Conservation (phyloP, 2,329 filamentous ascomycete genomes). For the Fusarium succisae region DNA sequence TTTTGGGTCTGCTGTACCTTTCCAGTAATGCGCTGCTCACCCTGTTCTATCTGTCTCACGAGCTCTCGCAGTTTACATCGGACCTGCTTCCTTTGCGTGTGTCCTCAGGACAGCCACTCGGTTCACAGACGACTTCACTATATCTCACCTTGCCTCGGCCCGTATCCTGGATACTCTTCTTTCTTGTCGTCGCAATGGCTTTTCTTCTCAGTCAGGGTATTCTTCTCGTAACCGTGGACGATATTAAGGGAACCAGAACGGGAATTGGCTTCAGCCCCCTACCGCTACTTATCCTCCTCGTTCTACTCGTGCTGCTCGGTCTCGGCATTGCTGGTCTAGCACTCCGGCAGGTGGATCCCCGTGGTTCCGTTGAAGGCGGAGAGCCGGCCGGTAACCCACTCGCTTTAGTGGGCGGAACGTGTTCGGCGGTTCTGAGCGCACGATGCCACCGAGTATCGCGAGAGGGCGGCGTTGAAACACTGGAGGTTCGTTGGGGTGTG, state of each 20-base stretch:
- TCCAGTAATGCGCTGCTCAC: conserved; percentile 58
- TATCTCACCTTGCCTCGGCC: conserved; percentile 61
- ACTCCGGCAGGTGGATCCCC: conserved; percentile 51
- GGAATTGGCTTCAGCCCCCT: conserved; percentile 55
- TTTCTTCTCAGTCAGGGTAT: conserved; percentile 59
- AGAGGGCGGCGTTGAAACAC: conserved; percentile 48
- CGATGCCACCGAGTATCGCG: conserved; percentile 54
- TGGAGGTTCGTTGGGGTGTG: conserved; percentile 57
- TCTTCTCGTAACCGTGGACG: conserved; percentile 47
- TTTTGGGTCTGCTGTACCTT: conserved; percentile 59
- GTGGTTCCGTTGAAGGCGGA: conserved; percentile 48
- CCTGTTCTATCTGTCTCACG: conserved; percentile 60
- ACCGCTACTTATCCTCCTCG: conserved; percentile 54
- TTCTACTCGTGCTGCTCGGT: conserved; percentile 50
- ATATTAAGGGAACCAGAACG: conserved; percentile 31
- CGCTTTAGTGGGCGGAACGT: conserved; percentile 56
- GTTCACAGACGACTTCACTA: conserved; percentile 57
- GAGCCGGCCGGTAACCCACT: conserved; percentile 58
- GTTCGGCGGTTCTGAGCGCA: conserved; percentile 62
- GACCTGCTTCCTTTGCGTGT: conserved; percentile 53
- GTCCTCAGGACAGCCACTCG: conserved; percentile 54
- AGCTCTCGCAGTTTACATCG: conserved; percentile 56
- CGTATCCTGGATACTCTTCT: conserved; percentile 56
- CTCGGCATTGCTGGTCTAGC: conserved; percentile 51
- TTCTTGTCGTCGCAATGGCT: conserved; percentile 54